Evolutionary conservation across 2,329 filamentous ascomycete genomes (phyloP).

Genomic region (Xylaria sp.): DNA sequence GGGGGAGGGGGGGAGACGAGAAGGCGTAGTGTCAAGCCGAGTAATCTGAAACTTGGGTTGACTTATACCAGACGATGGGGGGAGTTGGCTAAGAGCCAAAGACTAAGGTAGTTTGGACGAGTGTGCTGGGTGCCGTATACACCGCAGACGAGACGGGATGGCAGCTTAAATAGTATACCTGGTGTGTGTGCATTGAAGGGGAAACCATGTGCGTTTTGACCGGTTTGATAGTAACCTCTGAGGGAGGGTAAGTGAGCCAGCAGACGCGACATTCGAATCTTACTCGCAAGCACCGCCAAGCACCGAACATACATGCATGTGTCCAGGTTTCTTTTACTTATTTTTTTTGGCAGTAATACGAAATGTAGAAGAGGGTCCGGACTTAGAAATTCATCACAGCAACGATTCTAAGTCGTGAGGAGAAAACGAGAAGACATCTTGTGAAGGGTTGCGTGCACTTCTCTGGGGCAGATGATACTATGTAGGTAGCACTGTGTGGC

Average conservation of each 20-base stretch:
- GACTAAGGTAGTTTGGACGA: neutral
- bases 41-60: constrained; percentile 30
- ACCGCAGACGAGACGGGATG: neutral
- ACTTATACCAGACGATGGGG: neutral
- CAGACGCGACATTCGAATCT: too few species aligned
- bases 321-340: too few species aligned
- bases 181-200: constrained; percentile 7
- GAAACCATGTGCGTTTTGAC: constrained; percentile 13
- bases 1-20: neutral
- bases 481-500: too few species aligned
- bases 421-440: too few species aligned
- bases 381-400: too few species aligned
- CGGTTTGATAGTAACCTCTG: neutral
- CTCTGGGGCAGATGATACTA: too few species aligned
- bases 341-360: too few species aligned
- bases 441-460: too few species aligned
- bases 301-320: too few species aligned
- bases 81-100: neutral
- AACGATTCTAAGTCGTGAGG: too few species aligned
- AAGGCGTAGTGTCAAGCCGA: constrained; percentile 20
- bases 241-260: neutral
- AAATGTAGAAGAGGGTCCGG: too few species aligned
- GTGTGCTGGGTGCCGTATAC: neutral
- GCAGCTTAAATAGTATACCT: neutral
- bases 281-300: too few species aligned